Evolutionary conservation across 345 rosid species (phyloP), one percentile per base, ranked within the genome.

Genomic region (Garcia nutans): DNA sequence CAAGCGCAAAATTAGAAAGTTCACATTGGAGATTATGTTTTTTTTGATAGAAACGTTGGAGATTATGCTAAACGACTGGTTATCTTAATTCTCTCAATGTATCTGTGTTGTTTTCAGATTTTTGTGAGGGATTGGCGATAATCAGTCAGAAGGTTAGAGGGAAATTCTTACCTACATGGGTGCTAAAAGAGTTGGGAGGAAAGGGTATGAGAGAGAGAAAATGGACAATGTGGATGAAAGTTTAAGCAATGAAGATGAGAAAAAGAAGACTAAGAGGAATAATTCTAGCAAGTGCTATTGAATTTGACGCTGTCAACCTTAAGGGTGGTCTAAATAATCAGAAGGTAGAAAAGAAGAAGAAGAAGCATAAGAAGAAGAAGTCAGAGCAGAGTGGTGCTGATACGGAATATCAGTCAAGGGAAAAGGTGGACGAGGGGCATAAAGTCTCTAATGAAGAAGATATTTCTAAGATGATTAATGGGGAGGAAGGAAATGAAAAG

Each of bases 21-120:
- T 20, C 5, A 3, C 23, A 33, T 15, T 0, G 33, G 52, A 16
- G n/a, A 9, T 41, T 58, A 23, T 58, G 12, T n/a, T n/a, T n/a
- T n/a, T n/a, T n/a, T n/a, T n/a, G n/a, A n/a, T n/a, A n/a, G n/a
- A n/a, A n/a, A n/a, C 23, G 56, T 15, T 0, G 33, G 52, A 16
- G n/a, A 9, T 41, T 58, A 23, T 58, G 12, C 58, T 44, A 31
- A 31, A 22, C 58, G 65, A 72, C 66, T 72, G 74, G 62, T 16
- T 58, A 59, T 44, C 74, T 72, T 56, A 72, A 65, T 58, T 57
- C 28, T 72, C 52, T 58, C 33, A 58, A 7, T 58, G 65, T 58
- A 41, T 42, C 37, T 72, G 42, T 72, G 55, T 42, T 72, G 65
- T 31, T 58, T 72, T 23, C 66, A 72, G 65, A 23, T 71, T 72